Evolutionary conservation across 768 basidiomycete species (phyloP), one percentile per base, ranked within the genome.

Genomic region (Goffeauzyma gilvescens): DNA sequence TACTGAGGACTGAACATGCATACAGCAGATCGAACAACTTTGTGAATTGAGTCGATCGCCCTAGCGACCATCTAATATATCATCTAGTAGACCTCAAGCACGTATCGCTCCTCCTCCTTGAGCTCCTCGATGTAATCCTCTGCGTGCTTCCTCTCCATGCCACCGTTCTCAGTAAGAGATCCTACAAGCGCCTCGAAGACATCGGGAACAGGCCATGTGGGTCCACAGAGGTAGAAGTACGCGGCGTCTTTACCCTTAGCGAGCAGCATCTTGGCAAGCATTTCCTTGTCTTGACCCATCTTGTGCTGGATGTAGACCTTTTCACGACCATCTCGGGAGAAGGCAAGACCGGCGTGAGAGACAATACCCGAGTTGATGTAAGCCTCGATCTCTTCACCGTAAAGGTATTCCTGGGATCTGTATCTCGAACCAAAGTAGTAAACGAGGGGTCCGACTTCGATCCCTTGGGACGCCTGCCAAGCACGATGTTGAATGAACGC

Each of bases 301-400:
- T 83, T 89, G 70, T 96, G 83, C 64, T 98, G 93, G 56, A 98
- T 98, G 65, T 98, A 98, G 17, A 90, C 80, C 66, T 98, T 98
- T 62, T 77, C 75, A 38, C 75, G 75, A 0, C 79, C 77, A 59
- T 98, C 93, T 47, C 93, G 77, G 26, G 90, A 95, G 71, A 96
- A 98, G 18, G 93, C 93, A 31, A 98, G 72, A 13, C 93, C 90
- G 15, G 85, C 80, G 54, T 78, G 78, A 10, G 84, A 78, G 63
- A 96, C 81, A 46, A 87, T 68, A 31, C 78, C 75, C 53, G 81
- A 81, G 7, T 74, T 67, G 42, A 96, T 75, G 66, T 81, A 96
- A 2, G 87, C 84, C 66, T 96, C 87, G 60, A 95, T 82, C 65
- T 69, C 68, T 53, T 69, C 67, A 20, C 62, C 60, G 62, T 98